Evolutionary conservation across 179 eudicot species (phyloP), one percentile per base, ranked within the genome.

Genomic region (Actinidia arguta): DNA sequence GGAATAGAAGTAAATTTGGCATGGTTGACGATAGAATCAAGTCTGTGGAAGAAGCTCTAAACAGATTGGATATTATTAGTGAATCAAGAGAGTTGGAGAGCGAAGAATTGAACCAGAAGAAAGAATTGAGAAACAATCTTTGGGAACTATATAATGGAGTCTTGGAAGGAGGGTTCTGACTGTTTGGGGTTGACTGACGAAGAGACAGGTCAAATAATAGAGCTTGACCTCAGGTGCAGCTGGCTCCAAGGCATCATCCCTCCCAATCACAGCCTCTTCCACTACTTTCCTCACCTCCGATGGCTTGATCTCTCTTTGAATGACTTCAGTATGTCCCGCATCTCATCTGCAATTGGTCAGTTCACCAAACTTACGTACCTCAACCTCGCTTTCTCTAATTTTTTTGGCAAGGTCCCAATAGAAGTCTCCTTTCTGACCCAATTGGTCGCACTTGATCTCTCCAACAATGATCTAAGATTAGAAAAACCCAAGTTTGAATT

Each of bases 101-200:
- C n/a, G n/a, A n/a, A n/a, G n/a, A n/a, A n/a, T n/a, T n/a, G n/a
- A n/a, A n/a, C n/a, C n/a, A n/a, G n/a, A n/a, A n/a, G n/a, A n/a
- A n/a, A n/a, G n/a, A n/a, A n/a, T n/a, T n/a, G n/a, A n/a, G n/a
- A n/a, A n/a, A n/a, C n/a, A n/a, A n/a, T n/a, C n/a, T n/a, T n/a
- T n/a, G n/a, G n/a, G n/a, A n/a, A n/a, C n/a, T n/a, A n/a, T n/a
- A n/a, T n/a, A n/a, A n/a, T n/a, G n/a, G 42, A 42, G 61, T 85
- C 82, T 64, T 87, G 91, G 87, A 47, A 82, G 4, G 47, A n/a
- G 64, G 47, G 70, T 31, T 9, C 69, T 8, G 73, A 86, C 55
- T 87, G 85, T 69, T 89, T 12, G 91, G 91, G 51, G 76, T 89
- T 7, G 70, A 71, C 8, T 89, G 91, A 83, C 42, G 8, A 64